Percentiles rank a stretch among this genome's conserved stretches.
These are phyloP conservation scores for Collybia nuda DNA, from an alignment of 768 basidiomycete species.

Conservation along the genomic window DNA sequence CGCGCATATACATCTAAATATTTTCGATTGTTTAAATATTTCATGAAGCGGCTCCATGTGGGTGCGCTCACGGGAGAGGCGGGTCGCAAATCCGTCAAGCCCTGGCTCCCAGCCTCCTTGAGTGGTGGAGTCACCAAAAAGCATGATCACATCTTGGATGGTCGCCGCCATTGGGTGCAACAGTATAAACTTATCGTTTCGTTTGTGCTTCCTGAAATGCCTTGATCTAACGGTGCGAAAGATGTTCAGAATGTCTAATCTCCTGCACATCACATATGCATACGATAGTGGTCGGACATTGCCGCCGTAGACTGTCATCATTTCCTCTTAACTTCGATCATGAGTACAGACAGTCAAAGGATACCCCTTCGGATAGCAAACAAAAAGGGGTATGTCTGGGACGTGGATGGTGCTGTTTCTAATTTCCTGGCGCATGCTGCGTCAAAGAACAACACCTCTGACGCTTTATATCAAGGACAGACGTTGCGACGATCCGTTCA, in stretches of 20 bases:
- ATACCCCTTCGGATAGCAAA: conserved; percentile 76
- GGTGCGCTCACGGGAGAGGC: conserved; percentile 56
- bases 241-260: not conserved
- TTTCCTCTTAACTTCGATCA: conserved; percentile 7
- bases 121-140: conserved; percentile 84
- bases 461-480: conserved; percentile 36
- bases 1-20: conserved; percentile 69
- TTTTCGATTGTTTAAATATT: not conserved
- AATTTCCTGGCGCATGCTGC: not conserved
- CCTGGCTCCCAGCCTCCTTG: conserved; percentile 59
- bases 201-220: not conserved
- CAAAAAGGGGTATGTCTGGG: conserved; percentile 85
- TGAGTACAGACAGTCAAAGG: conserved; percentile 24
- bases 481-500: conserved; percentile 77
- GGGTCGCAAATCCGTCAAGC: conserved; percentile 61
- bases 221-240: not conserved
- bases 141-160: conserved; percentile 66
- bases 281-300: too few relatives aligned
- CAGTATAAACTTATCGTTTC: not conserved
- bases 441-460: not conserved
- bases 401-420: conserved; percentile 62
- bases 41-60: not conserved
- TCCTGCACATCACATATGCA: not conserved
- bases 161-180: conserved; percentile 41
- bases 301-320: too few relatives aligned